A percentile compares a stretch with the other conserved stretches of the same genome.
Evolutionary conservation across 2,329 filamentous ascomycete genomes (phyloP).

Genomic region (Didymella segeticola): DNA sequence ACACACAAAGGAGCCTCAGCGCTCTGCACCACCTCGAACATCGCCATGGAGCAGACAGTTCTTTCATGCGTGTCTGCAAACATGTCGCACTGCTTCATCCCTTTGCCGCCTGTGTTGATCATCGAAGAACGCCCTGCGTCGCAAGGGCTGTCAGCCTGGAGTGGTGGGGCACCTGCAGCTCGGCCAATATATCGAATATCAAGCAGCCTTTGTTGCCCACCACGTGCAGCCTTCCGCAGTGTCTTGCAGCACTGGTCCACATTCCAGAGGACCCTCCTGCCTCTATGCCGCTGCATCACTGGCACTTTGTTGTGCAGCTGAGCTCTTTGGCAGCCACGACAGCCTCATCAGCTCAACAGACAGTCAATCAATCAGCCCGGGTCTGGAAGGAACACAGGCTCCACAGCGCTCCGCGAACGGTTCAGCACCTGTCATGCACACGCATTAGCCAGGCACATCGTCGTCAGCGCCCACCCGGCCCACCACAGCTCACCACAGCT

Average conservation of each 20-base stretch:
- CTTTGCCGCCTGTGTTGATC: constrained; percentile 2
- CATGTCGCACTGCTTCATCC: constrained; percentile 9
- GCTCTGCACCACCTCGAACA: constrained; percentile 13
- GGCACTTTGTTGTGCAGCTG: constrained; percentile 3
- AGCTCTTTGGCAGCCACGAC: constrained; percentile 3
- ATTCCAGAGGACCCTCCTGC: constrained; percentile 3
- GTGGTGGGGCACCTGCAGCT: constrained; percentile 17
- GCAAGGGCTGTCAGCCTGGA: constrained; percentile 12
- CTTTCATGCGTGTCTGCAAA: constrained; percentile 17
- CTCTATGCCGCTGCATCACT: background rate
- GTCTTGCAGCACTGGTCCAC: constrained; percentile 4
- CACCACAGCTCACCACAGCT: constrained; percentile 7
- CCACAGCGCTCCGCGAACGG: constrained; percentile 11
- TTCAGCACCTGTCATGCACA: constrained; percentile 12
- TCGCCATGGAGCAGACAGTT: constrained; percentile 1
- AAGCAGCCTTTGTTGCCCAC: constrained; percentile 10
- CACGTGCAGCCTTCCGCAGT: constrained; percentile 12
- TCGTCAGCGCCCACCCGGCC: constrained; percentile 11
- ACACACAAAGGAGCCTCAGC: constrained; percentile 5
- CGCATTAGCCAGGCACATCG: constrained; percentile 14
- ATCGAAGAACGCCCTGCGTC: constrained; percentile 4
- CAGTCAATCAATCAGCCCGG: background rate
- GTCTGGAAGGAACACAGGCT: constrained; percentile 9
- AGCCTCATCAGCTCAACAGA: constrained; percentile 6
- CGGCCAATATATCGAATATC: constrained; percentile 40